phyloP scores from a whole-genome alignment of 768 basidiomycete genomes.

The Suillus americanus region DNA sequence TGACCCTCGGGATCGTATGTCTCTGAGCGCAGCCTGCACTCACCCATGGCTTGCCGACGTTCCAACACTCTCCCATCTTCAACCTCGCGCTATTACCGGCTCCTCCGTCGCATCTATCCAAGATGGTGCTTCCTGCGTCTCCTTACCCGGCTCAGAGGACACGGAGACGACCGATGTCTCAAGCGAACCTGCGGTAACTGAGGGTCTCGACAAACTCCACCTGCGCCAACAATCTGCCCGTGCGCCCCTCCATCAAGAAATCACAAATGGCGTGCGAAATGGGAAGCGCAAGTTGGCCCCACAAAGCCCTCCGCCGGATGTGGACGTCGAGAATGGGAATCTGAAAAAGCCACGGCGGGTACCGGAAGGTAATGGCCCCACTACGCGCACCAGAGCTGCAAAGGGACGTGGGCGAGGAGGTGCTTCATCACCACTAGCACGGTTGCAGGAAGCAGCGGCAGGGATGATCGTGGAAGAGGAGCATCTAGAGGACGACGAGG shows the following conservation, averaged over 20 bases:
- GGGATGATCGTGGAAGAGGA: slow-evolving; percentile 30
- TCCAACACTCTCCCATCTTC: neutral
- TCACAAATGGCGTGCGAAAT: slow-evolving; percentile 26
- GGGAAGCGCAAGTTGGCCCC: slow-evolving; percentile 39
- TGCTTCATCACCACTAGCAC: slow-evolving; percentile 15
- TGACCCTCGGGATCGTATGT: slow-evolving; percentile 69
- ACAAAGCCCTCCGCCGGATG: slow-evolving; percentile 27
- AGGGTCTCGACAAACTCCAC: slow-evolving; percentile 33
- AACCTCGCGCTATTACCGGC: slow-evolving; percentile 10
- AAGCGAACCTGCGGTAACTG: slow-evolving; percentile 29
- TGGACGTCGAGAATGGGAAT: slow-evolving; percentile 10
- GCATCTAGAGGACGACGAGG: slow-evolving; percentile 24
- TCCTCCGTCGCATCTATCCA: slow-evolving; percentile 24
- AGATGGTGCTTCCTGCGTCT: slow-evolving; percentile 10
- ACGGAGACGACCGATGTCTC: slow-evolving; percentile 15
- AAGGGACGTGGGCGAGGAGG: slow-evolving; percentile 22
- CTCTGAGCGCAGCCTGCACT: slow-evolving; percentile 59
- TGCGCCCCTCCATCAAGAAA: slow-evolving; percentile 30
- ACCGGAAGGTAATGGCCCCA: slow-evolving; percentile 18
- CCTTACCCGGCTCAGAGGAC: slow-evolving; percentile 12
- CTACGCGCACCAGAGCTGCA: slow-evolving; percentile 6
- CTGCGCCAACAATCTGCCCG: slow-evolving; percentile 26
- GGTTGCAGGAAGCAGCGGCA: slow-evolving; percentile 24
- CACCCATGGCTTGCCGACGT: slow-evolving; percentile 71
- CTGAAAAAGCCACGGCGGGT: slow-evolving; percentile 24